These are phyloP conservation scores for Geotrichum klebahnii DNA, from an alignment of 1,139 yeast genomes.

Conservation along the genomic window DNA sequence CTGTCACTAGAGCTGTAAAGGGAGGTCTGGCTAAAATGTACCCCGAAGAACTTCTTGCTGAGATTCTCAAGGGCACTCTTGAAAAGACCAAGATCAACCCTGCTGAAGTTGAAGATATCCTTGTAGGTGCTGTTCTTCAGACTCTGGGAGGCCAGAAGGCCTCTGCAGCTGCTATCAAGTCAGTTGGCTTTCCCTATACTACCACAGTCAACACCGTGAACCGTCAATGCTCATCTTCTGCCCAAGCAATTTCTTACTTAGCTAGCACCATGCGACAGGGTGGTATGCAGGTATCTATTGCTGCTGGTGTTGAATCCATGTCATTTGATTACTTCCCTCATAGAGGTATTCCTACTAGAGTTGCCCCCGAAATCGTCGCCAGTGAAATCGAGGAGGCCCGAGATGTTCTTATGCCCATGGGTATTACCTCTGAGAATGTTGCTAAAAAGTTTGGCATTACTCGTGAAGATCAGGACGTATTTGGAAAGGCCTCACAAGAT, in stretches of 20 bases:
- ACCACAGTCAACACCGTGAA: constrained; percentile 44
- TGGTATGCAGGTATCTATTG: constrained; percentile 38
- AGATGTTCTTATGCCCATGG: constrained; percentile 44
- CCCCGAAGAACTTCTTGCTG: constrained; percentile 42
- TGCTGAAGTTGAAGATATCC: constrained; percentile 36
- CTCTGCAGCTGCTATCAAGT: constrained; percentile 37
- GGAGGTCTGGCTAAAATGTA: constrained; percentile 42
- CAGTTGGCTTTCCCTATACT: constrained; percentile 41
- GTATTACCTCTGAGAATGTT: constrained; percentile 42
- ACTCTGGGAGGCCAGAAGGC: constrained; percentile 41
- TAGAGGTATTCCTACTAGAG: constrained; percentile 40
- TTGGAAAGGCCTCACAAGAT: constrained; percentile 41
- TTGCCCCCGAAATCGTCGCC: constrained; percentile 31
- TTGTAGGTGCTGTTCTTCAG: constrained; percentile 40
- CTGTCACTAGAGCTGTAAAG: constrained; percentile 41
- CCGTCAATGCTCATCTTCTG: constrained; percentile 46
- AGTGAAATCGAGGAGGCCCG: constrained; percentile 34
- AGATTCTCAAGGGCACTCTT: constrained; percentile 38
- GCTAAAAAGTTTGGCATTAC: constrained; percentile 35
- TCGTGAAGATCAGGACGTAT: constrained; percentile 40
- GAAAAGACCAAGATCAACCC: constrained; percentile 36
- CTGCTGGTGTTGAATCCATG: constrained; percentile 49
- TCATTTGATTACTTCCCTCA: constrained; percentile 45
- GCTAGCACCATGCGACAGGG: constrained; percentile 40
- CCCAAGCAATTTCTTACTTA: constrained; percentile 42